Percentiles rank a stretch among this genome's conserved stretches.
phyloP scores from a whole-genome alignment of 2,329 filamentous ascomycete genomes.

The Biscogniauxia sp. region DNA sequence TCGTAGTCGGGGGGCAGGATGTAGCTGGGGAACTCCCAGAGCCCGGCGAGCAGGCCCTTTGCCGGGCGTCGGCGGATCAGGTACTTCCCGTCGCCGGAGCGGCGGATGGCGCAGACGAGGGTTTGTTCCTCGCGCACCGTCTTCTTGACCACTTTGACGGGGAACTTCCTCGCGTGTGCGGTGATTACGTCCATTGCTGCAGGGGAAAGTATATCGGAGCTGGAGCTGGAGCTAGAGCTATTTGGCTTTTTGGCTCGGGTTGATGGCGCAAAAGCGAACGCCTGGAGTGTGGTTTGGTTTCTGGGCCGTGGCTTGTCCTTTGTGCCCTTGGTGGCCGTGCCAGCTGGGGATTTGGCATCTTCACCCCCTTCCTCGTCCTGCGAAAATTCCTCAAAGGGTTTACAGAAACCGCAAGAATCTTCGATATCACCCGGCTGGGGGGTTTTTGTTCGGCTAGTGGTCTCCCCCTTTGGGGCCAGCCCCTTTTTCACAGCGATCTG shows the following conservation, averaged over 20 bases:
- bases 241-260: slow-evolving; percentile 7
- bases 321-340: background rate
- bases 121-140: slow-evolving; percentile 51
- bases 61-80: slow-evolving; percentile 50
- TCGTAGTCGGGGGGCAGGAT: slow-evolving; percentile 31
- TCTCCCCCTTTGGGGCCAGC: slow-evolving; percentile 8
- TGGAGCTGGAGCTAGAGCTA: background rate
- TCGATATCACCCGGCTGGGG: slow-evolving; percentile 43
- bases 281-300: slow-evolving; percentile 27
- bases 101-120: slow-evolving; percentile 51
- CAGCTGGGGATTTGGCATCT: slow-evolving; percentile 1
- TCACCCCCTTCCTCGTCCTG: slow-evolving; percentile 22
- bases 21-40: slow-evolving; percentile 56
- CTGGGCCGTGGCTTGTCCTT: slow-evolving; percentile 10
- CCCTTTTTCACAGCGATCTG: slow-evolving; percentile 27
- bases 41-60: slow-evolving; percentile 52
- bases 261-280: slow-evolving; percentile 26
- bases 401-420: slow-evolving; percentile 49
- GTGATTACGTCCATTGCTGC: slow-evolving; percentile 36
- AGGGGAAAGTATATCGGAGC: slow-evolving; percentile 14
- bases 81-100: slow-evolving; percentile 39
- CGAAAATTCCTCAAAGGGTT: slow-evolving; percentile 40
- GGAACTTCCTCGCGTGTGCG: slow-evolving; percentile 49
- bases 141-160: slow-evolving; percentile 51
- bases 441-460: background rate